Percentiles rank a stretch among this genome's conserved stretches.
Evolutionary conservation across 108 stramenopile genomes (phyloP).

Genomic region (Conticribra guillardii): DNA sequence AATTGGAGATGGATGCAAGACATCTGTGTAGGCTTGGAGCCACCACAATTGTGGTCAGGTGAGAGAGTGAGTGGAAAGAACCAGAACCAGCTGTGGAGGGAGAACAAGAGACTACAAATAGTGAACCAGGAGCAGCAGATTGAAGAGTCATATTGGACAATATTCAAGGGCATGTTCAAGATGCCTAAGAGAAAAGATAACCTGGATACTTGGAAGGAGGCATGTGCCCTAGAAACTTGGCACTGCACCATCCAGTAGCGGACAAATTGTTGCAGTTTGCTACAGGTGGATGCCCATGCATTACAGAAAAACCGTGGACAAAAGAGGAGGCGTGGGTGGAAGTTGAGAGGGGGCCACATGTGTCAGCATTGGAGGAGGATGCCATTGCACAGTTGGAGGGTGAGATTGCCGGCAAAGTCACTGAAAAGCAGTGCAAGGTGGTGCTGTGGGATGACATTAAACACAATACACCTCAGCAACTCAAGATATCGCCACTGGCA

Average conservation of each 20-base stretch:
- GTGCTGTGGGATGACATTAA: conserved; percentile 27
- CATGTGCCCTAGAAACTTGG: conserved; percentile 24
- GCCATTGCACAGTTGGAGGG: conserved; percentile 13
- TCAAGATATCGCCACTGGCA: conserved; percentile 32
- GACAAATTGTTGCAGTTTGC: conserved; percentile 14
- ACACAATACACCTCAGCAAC: neutral
- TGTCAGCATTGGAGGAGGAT: conserved; percentile 12
- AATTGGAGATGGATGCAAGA: too few relatives aligned
- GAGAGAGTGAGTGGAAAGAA: too few relatives aligned
- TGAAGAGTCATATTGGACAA: conserved; percentile 3
- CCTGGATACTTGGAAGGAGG: conserved; percentile 1
- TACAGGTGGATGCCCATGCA: conserved; percentile 18
- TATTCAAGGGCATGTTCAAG: neutral
- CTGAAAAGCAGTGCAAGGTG: neutral
- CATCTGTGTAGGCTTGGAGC: too few relatives aligned
- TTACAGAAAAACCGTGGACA: conserved; percentile 17
- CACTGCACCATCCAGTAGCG: conserved; percentile 20
- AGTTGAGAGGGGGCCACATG: conserved; percentile 16
- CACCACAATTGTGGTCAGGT: too few relatives aligned
- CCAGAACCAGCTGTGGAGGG: too few relatives aligned
- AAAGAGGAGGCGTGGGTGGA: conserved; percentile 10
- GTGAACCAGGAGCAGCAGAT: too few relatives aligned
- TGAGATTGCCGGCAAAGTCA: conserved; percentile 18
- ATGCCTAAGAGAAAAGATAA: neutral
- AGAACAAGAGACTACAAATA: too few relatives aligned